Base-by-base conservation (phyloP, 352 stramenopile genomes). In the Phytophthora quininea region DNA sequence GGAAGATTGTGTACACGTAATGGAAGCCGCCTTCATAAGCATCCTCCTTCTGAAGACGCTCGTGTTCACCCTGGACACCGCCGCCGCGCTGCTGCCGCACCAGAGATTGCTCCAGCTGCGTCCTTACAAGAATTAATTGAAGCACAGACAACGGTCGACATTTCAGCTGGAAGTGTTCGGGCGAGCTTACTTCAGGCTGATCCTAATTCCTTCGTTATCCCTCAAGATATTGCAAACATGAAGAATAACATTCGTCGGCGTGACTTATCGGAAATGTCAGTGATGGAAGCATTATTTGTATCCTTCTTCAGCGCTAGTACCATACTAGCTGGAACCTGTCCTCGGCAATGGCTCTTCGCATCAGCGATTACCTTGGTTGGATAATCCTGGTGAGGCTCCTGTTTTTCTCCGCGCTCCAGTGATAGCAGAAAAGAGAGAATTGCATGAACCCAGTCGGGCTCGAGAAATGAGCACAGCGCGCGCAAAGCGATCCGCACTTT, bases 1-100 rank as follows among this genome's bases (percentile, higher is more conserved):
- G 66, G 54, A n/a, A 45, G 19, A 66, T 74, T 15, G 54, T 66
- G 2, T 9, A 62, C 43, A 1, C 46, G 66, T 10, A 66, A 62
- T 29, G 37, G 45, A 29, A 74, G 60, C 38, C 43, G n/a, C 4
- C n/a, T 59, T 1, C 66, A 60, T 45, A 69, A 69, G 6, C 60
- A 69, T 14, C 55, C 27, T 9, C 50, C 35, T 3, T 62, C 47
- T n/a, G 19, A 52, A 42, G 64, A 62, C 19, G 45, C 47, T 27
- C 7, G 53, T 1, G 46, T 64, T 14, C 65, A 73, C 6, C 24
- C 42, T 0, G 29, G 32, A 3, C 54, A 69, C 42, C 31, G 58
- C 3, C 65, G 60, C 30, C 54, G 58, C 2, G 58, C 54, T 40
- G 65, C 58, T 19, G 33, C 29, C 38, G 46, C 24, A 24, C 24